Base-by-base conservation (phyloP, 2,329 filamentous ascomycete genomes). In the Mycosphaerelloides madeirae region DNA sequence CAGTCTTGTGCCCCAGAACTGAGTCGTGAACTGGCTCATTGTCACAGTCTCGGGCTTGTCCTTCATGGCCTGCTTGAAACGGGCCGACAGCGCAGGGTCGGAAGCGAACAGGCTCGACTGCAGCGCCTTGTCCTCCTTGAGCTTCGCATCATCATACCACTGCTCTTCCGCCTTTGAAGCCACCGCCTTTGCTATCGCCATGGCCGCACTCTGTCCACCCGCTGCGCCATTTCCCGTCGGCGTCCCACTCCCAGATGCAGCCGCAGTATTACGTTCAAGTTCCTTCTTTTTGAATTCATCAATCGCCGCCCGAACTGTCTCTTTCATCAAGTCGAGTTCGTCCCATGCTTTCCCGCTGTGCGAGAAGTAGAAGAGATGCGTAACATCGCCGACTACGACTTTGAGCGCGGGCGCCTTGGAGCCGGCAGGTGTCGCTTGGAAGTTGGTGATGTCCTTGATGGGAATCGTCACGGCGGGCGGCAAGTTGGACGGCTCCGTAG, bases 1-100 rank as follows among this genome's bases (percentile, higher is more conserved):
- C 36, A 90, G 79, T 35, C 94, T 79, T 2, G 88, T 87, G 1
- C 88, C 87, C 93, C 93, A 98, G 69, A 98, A 98, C 64, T 96
- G 91, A 1, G 81, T 75, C 55, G 91, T 89, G 65, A 97, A 95
- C 34, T 89, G 84, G 1, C 79, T 79, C 20, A 85, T 81, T 0
- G 84, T 84, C 49, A 97, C 84, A 2, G 85, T 83, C 6, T 91
- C 85, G 0, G 91, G 89, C 61, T 95, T 95, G 7, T 86, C 85
- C 41, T 79, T 76, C 38, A 89, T 73, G 0, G 88, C 85, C 61
- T 95, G 88, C 70, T 88, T 83, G 64, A 96, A 96, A 33, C 90
- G 93, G 63, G 86, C 81, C 56, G 85, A 80, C 31, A 98, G 74
- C 9, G 75, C 75, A 20, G 53, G 53, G 61, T 95, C 86, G 44